Percentiles rank a stretch among this genome's conserved stretches.
Evolutionary conservation across 2,329 filamentous ascomycete species (phyloP).

Genomic region (Ceratocystis cubensis): DNA sequence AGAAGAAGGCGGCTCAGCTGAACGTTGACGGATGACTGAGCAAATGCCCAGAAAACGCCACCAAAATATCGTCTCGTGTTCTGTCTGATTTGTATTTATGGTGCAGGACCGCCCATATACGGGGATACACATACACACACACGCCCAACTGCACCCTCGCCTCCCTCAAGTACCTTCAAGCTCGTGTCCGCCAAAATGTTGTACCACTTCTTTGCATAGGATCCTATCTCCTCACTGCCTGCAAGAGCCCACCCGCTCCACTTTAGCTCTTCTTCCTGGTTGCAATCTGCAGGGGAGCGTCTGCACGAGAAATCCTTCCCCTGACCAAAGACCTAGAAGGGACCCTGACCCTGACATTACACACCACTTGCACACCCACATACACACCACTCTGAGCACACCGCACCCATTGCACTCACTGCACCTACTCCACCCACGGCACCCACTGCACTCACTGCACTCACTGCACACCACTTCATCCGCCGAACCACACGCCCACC

Average conservation of each 20-base stretch:
- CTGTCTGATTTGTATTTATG: neutral
- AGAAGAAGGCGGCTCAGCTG: neutral
- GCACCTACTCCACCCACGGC: too few relatives aligned
- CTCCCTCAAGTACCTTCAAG: too few relatives aligned
- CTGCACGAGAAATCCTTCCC: neutral
- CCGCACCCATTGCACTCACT: too few relatives aligned
- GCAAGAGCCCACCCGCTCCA: neutral
- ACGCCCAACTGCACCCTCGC: neutral
- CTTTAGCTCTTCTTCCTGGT: neutral
- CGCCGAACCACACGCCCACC: neutral
- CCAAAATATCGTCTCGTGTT: neutral
- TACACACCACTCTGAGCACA: too few relatives aligned
- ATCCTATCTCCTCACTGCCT: neutral
- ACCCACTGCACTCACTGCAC: neutral
- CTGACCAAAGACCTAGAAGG: neutral
- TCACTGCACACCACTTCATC: neutral
- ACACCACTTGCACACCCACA: too few relatives aligned
- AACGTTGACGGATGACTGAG: neutral
- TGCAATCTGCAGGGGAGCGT: neutral
- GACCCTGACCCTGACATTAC: neutral
- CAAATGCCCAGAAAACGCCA: neutral
- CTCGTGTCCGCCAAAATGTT: neutral
- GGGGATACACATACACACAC: neutral
- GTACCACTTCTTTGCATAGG: neutral
- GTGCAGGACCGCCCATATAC: neutral